Conservation (phyloP, 352 stramenopile genomes). For the Peronospora belbahrii region DNA sequence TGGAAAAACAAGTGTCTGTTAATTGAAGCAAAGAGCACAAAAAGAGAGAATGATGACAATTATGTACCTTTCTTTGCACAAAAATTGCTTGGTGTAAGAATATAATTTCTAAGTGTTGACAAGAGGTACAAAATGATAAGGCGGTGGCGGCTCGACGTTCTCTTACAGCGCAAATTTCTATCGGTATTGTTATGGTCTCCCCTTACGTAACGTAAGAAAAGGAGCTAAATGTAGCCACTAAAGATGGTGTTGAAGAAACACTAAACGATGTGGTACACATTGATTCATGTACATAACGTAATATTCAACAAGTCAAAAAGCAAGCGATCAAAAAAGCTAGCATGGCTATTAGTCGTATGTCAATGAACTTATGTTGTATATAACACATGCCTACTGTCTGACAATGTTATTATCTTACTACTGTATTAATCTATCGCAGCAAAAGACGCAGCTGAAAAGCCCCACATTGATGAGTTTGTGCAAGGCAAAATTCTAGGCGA, state of each 20-base stretch:
- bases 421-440: conserved; percentile 28
- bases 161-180: conserved; percentile 25
- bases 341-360: conserved; percentile 20
- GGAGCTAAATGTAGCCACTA: conserved; percentile 15
- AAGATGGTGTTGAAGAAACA: conserved; percentile 4
- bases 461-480: conserved; percentile 63
- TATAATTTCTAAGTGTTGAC: conserved; percentile 13
- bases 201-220: conserved; percentile 27
- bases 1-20: neutral
- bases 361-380: neutral
- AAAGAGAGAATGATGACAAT: too few species aligned
- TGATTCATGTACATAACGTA: neutral
- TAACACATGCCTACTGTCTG: neutral
- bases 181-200: conserved; percentile 30
- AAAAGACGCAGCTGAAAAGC: conserved; percentile 68
- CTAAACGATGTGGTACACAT: neutral
- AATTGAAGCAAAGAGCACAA: too few species aligned
- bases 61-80: conserved; percentile 17
- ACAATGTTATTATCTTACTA: too few species aligned
- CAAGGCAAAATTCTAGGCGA: conserved; percentile 54
- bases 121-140: conserved; percentile 13
- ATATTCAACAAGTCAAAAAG: too few species aligned
- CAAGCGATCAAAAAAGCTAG: too few species aligned
- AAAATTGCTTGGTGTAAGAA: neutral
- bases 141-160: conserved; percentile 21